phyloP scores from a whole-genome alignment of 2,329 filamentous ascomycete species.

The Colletotrichum sidae region DNA sequence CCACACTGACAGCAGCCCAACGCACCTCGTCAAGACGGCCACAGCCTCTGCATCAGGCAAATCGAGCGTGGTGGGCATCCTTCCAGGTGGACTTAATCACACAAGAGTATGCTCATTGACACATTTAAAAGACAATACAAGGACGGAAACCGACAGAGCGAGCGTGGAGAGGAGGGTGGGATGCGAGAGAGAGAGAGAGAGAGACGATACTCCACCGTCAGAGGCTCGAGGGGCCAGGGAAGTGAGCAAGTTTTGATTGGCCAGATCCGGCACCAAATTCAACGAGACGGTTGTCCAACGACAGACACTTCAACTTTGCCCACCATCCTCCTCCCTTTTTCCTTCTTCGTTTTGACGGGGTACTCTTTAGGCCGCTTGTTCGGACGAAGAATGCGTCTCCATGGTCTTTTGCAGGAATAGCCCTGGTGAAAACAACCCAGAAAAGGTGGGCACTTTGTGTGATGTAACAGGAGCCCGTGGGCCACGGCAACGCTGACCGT shows the following conservation, averaged over 20 bases:
- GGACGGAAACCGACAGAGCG: constrained; percentile 1
- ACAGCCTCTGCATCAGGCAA: constrained; percentile 24
- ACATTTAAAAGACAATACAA: constrained; percentile 8
- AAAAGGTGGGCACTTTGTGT: constrained; percentile 13
- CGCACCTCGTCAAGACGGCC: neutral
- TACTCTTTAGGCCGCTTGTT: constrained; percentile 1
- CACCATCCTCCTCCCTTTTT: constrained; percentile 6
- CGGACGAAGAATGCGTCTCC: constrained; percentile 35
- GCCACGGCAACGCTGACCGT: neutral
- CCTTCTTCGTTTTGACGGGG: neutral
- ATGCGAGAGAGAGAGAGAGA: constrained; percentile 16
- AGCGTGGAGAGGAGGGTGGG: constrained; percentile 35
- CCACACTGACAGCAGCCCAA: constrained; percentile 1
- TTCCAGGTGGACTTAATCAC: too few species aligned
- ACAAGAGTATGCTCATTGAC: neutral
- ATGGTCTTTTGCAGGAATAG: constrained; percentile 27
- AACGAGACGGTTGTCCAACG: constrained; percentile 36
- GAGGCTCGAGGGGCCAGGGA: constrained; percentile 36
- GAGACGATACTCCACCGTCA: constrained; percentile 30
- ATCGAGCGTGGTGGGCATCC: constrained; percentile 11
- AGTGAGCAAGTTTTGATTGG: constrained; percentile 63
- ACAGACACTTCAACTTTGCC: neutral
- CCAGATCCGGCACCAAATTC: constrained; percentile 36
- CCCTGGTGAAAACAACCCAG: neutral
- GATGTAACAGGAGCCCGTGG: constrained; percentile 9